Conservation (phyloP, 2,329 filamentous ascomycete genomes). For the Seiridium unicorne region DNA sequence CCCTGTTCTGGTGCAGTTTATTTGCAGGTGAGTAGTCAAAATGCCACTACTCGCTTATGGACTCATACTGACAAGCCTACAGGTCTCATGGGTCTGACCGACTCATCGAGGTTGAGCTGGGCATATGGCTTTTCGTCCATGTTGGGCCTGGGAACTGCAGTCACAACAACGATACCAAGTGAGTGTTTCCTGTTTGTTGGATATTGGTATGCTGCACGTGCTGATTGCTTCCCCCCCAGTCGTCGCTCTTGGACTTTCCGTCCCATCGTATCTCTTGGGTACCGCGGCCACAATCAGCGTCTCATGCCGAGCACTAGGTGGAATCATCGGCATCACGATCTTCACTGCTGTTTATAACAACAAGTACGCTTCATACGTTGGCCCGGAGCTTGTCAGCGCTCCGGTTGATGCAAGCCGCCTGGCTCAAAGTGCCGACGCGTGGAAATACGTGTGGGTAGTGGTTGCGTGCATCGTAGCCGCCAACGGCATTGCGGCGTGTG, state of each 20-base stretch:
- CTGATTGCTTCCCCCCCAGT: background rate
- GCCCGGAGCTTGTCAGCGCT: background rate
- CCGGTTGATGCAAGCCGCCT: background rate
- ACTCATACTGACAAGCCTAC: background rate
- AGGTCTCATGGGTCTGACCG: background rate
- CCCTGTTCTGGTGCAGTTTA: conserved; percentile 5
- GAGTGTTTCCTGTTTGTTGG: background rate
- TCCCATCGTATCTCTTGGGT: conserved; percentile 1
- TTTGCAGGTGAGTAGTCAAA: background rate
- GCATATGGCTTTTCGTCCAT: conserved; percentile 2
- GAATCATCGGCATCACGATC: conserved; percentile 2
- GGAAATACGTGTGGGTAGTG: conserved; percentile 1
- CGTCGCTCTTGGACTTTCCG: background rate
- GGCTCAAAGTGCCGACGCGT: background rate
- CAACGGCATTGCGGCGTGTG: background rate
- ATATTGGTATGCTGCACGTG: too few species aligned
- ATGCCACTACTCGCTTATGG: background rate
- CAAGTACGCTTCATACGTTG: conserved; percentile 3
- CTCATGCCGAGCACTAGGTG: background rate
- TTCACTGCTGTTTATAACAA: conserved; percentile 6
- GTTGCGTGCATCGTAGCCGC: background rate
- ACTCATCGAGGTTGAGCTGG: background rate
- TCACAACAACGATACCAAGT: conserved; percentile 3
- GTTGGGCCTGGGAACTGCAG: background rate
- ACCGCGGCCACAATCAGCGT: conserved; percentile 5